phyloP scores from a whole-genome alignment of 2,329 filamentous ascomycete species.

The Penicillium sp. region DNA sequence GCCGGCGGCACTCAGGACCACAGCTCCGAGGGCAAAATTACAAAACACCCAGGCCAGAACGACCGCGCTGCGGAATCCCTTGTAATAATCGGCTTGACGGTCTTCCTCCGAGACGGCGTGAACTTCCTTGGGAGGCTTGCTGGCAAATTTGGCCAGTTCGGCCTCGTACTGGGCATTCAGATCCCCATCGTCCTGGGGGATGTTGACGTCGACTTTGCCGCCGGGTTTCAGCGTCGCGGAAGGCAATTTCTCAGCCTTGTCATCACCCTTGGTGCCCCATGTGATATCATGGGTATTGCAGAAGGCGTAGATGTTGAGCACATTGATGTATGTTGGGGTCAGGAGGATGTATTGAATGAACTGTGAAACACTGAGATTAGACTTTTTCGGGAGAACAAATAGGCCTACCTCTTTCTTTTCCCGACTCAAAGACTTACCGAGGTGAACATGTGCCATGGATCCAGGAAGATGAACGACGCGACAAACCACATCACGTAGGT shows the following conservation, averaged over 20 bases:
- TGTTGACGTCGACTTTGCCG: slow-evolving; percentile 85
- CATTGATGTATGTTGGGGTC: slow-evolving; percentile 95
- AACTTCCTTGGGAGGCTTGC: slow-evolving; percentile 67
- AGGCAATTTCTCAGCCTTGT: slow-evolving; percentile 85
- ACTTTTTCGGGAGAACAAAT: too few relatives aligned
- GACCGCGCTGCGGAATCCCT: slow-evolving; percentile 85
- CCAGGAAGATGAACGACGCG: slow-evolving; percentile 87
- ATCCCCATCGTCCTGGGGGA: slow-evolving; percentile 84
- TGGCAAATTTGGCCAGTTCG: slow-evolving; percentile 67
- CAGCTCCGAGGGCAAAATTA: slow-evolving; percentile 80
- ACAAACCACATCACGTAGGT: slow-evolving; percentile 93
- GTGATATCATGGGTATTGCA: slow-evolving; percentile 98
- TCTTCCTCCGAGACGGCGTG: slow-evolving; percentile 51
- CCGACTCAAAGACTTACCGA: slow-evolving; percentile 35
- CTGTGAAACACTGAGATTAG: not conserved
- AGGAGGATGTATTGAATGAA: slow-evolving; percentile 92
- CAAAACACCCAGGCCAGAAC: slow-evolving; percentile 95
- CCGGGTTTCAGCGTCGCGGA: slow-evolving; percentile 86
- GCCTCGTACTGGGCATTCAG: slow-evolving; percentile 91
- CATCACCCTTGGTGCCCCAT: slow-evolving; percentile 97
- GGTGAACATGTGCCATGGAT: slow-evolving; percentile 99
- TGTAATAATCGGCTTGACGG: slow-evolving; percentile 97
- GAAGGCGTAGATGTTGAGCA: slow-evolving; percentile 97
- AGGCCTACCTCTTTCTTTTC: too few relatives aligned
- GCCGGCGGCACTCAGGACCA: slow-evolving; percentile 81